Percentiles rank a stretch among this genome's conserved stretches.
phyloP scores from a whole-genome alignment of 2,329 filamentous ascomycete species.

The Botrytis sinoallii region DNA sequence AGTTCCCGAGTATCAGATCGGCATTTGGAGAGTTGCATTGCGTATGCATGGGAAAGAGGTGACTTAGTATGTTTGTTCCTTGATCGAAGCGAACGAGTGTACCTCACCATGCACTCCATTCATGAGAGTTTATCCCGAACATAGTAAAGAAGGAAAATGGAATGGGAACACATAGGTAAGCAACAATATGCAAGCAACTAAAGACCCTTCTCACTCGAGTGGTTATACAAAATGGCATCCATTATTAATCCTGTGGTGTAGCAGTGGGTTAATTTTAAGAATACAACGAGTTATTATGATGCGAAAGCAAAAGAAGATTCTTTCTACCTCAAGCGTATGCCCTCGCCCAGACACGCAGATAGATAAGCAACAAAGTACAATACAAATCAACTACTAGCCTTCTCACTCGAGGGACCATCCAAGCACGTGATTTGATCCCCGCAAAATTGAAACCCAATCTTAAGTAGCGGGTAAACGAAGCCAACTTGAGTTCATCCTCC shows the following conservation, averaged over 20 bases:
- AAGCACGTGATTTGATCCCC: neutral
- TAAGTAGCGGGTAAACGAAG: neutral
- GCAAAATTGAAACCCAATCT: neutral
- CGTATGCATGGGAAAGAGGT: neutral
- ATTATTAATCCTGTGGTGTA: neutral
- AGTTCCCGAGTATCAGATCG: neutral
- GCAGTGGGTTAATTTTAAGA: neutral
- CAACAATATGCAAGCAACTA: constrained; percentile 3
- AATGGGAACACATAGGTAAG: constrained; percentile 6
- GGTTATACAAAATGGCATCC: neutral
- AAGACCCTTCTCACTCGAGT: neutral
- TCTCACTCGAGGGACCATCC: neutral
- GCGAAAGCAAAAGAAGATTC: neutral
- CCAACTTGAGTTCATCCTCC: neutral
- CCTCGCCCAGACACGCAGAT: neutral
- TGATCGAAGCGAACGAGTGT: neutral
- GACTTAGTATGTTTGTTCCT: neutral
- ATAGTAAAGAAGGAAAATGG: neutral
- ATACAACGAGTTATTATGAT: neutral
- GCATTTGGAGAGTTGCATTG: neutral
- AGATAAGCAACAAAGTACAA: neutral
- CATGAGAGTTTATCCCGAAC: neutral
- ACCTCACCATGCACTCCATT: neutral
- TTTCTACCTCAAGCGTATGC: neutral
- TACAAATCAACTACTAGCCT: neutral